These are phyloP conservation scores for Trichoderma sp. DNA, from an alignment of 2,329 filamentous ascomycete genomes.

Conservation along the genomic window DNA sequence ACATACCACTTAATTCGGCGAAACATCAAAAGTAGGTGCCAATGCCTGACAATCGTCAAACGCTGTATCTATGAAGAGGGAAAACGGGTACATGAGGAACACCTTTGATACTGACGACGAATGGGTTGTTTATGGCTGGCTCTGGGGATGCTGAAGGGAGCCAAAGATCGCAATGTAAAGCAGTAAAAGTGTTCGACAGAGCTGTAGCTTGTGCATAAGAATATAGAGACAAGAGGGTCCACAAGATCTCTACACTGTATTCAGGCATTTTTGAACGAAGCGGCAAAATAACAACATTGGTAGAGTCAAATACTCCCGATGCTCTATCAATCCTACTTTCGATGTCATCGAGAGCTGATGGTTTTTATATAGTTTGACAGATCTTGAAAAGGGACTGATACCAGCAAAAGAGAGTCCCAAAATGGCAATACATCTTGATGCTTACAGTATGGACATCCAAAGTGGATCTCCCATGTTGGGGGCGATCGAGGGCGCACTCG, in stretches of 20 bases:
- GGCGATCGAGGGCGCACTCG: neutral
- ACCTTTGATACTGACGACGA: neutral
- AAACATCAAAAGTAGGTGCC: neutral
- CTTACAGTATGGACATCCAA: neutral
- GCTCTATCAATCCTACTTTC: neutral
- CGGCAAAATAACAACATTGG: neutral
- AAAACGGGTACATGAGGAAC: neutral
- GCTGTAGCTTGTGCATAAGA: neutral
- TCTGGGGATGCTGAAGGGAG: neutral
- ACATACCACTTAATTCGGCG: neutral
- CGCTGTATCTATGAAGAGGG: too few relatives aligned
- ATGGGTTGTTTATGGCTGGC: neutral
- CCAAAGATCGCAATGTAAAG: neutral
- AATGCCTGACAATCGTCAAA: neutral
- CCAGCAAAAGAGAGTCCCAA: neutral
- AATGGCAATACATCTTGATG: neutral
- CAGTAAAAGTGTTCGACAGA: too few relatives aligned
- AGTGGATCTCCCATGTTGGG: neutral
- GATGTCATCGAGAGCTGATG: neutral
- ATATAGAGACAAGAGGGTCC: neutral
- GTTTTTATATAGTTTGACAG: neutral
- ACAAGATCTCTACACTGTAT: neutral
- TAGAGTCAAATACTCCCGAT: too few relatives aligned
- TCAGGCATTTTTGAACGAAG: neutral
- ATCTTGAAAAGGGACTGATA: neutral